Conservation (phyloP, 2,329 filamentous ascomycete species). For the Neofusicoccum kwambonambiense region DNA sequence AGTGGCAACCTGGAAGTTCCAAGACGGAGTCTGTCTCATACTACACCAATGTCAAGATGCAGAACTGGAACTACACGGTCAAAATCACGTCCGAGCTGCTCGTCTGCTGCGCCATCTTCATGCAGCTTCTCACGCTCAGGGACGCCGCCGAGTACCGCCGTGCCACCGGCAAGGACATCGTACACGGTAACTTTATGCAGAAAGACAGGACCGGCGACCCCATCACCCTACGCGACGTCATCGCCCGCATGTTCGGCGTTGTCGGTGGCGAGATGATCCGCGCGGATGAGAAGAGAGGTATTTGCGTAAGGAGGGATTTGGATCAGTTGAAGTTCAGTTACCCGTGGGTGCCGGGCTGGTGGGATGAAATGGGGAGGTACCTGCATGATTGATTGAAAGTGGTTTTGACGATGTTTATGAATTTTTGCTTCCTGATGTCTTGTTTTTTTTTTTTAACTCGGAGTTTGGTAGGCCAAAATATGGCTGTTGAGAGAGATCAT, state of each 20-base stretch:
- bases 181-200: not conserved
- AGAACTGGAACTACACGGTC: slow-evolving; percentile 34
- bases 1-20: slow-evolving; percentile 22
- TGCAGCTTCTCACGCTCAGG: slow-evolving; percentile 13
- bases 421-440: too few relatives aligned
- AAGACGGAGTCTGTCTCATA: not conserved
- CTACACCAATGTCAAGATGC: slow-evolving; percentile 12
- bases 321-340: slow-evolving; percentile 6
- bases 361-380: not conserved
- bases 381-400: not conserved
- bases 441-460: too few relatives aligned
- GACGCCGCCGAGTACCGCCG: slow-evolving; percentile 8
- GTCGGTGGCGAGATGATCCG: slow-evolving; percentile 1
- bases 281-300: slow-evolving; percentile 7
- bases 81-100: slow-evolving; percentile 32
- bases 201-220: slow-evolving; percentile 4
- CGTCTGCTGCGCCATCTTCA: slow-evolving; percentile 28
- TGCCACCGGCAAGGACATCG: not conserved
- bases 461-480: too few relatives aligned
- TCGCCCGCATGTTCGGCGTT: not conserved
- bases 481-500: too few relatives aligned
- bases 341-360: slow-evolving; percentile 4
- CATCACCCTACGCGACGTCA: not conserved
- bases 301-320: not conserved
- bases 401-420: too few relatives aligned